Base-by-base conservation (phyloP, 371 early-diverging fungal species). In the Mortierella sp. region DNA sequence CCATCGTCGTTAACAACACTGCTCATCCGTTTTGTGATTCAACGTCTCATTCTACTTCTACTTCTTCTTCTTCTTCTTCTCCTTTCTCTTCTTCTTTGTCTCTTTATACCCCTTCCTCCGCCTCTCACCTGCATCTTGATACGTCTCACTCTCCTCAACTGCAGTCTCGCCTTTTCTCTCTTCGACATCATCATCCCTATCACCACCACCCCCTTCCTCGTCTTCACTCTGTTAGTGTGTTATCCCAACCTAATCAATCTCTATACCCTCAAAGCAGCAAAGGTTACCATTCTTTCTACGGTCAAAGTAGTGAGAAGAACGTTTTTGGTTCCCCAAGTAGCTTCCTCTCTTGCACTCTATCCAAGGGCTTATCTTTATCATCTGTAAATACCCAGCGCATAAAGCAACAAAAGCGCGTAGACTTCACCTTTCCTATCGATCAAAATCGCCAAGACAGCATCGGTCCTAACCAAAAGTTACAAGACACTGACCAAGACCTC, bases 261-360 rank as follows among this genome's bases (percentile, higher is more conserved):
- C 22, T 35, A 58, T 52, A 30, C 64, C 30, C 40, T 16, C 16
- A 49, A 65, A 20, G 32, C 37, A 22, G 37, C 39, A n/a, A 22
- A 18, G 52, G 52, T 47, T 30, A 32, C 64, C 64, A 64, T 64
- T 64, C 64, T 64, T 64, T 49, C 52, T 64, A 64, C 63, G 16
- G 45, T 2, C 47, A 16, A 26, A 11, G 63, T 64, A 64, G 52
- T 32, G 47, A 64, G 64, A 64, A 64, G 47, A 64, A 64, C 64
- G 64, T 32, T 64, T 64, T 64, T 64, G 64, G 52, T 51, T 30
- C 30, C 63, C 16, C 6, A n/a, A 45, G 63, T 49, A 63, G 22
- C 64, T 47, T 51, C 20, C 43, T 67, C 63, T 24, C n/a, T 49
- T 24, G 49, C 26, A 55, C n/a, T 49, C 8, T 49, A 16, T 12